Evolutionary conservation across 345 rosid genomes (phyloP), one percentile per base, ranked within the genome.

Genomic region (Zanthoxylum bungeanum): DNA sequence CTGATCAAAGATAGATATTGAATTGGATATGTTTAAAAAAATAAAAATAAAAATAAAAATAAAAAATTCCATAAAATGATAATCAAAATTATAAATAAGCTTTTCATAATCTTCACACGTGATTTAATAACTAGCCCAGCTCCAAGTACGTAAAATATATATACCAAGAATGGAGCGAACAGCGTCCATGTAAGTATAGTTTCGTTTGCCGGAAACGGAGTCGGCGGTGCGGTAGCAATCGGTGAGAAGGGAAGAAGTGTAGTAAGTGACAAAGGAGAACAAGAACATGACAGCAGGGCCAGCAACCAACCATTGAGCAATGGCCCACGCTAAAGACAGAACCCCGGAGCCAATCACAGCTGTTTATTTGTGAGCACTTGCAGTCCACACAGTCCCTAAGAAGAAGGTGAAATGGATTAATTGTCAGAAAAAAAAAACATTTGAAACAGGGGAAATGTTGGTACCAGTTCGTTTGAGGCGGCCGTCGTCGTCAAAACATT

Each of bases 341-440:
- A 92, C 98, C 12, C 98, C 98, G 0, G 96, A 92, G 17, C 98
- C 98, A 0, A 92, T 92, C 51, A 90, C 92, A 1, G 96, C 98
- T 0, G 98, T 92, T 77, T 88, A 88, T 36, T 90, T 82, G 81
- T 92, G 97, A 19, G 97, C 89, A 42, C 91, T 92, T 3, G 96
- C 93, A 0, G 92, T 92, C 92, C 96, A 92, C 2, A 88, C 60
- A 10, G 84, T 90, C 63, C 97, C 97, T 92, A 73, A 60, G n/a
- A n/a, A n/a, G n/a, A n/a, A n/a, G n/a, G n/a, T n/a, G n/a, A n/a
- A n/a, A n/a, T n/a, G n/a, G n/a, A n/a, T n/a, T n/a, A n/a, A n/a
- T n/a, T n/a, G n/a, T n/a, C n/a, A n/a, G n/a, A n/a, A n/a, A 14
- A 37, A 30, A 47, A 27, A 31, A 44, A 60, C 73, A 68, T 34